Evolutionary conservation across 805 yeast genomes (phyloP).

Genomic region (Wickerhamiella siamensis): DNA sequence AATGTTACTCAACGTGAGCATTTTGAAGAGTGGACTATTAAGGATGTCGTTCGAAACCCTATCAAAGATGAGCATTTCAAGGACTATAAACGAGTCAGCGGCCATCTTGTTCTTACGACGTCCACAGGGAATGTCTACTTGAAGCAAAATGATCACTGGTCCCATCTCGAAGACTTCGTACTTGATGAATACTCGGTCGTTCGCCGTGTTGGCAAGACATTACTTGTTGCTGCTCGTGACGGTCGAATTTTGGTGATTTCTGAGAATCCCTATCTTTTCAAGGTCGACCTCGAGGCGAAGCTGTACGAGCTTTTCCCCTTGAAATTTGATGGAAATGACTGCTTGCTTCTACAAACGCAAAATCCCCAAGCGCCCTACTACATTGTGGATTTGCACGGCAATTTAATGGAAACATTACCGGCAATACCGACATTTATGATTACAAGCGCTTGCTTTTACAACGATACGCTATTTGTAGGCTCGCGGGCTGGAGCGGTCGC

Average conservation of each 20-base stretch:
- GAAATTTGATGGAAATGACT: conserved; percentile 3
- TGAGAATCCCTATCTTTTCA: conserved; percentile 3
- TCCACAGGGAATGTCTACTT: conserved; percentile 1
- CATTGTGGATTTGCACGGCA: conserved; percentile 21
- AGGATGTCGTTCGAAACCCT: background rate
- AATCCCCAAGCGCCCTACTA: conserved; percentile 42
- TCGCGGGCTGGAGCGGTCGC: conserved; percentile 59
- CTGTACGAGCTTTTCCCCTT: conserved; percentile 19
- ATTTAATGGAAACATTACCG: background rate
- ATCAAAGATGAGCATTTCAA: background rate
- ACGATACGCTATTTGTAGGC: conserved; percentile 40
- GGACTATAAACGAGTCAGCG: background rate
- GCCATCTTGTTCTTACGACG: background rate
- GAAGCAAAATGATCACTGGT: background rate
- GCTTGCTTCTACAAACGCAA: conserved; percentile 49
- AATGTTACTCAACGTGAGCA: conserved; percentile 24
- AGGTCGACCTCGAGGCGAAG: conserved; percentile 26
- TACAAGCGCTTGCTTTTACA: conserved; percentile 33
- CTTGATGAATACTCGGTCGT: conserved; percentile 2
- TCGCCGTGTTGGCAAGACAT: background rate
- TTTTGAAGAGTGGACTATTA: background rate
- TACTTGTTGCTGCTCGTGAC: background rate
- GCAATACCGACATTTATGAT: conserved; percentile 29
- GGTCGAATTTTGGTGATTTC: background rate
- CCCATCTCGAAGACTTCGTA: background rate